A percentile compares a stretch with the other conserved stretches of the same genome.
phyloP scores from a whole-genome alignment of 129 eudicot species.

The Saposhnikovia divaricata region DNA sequence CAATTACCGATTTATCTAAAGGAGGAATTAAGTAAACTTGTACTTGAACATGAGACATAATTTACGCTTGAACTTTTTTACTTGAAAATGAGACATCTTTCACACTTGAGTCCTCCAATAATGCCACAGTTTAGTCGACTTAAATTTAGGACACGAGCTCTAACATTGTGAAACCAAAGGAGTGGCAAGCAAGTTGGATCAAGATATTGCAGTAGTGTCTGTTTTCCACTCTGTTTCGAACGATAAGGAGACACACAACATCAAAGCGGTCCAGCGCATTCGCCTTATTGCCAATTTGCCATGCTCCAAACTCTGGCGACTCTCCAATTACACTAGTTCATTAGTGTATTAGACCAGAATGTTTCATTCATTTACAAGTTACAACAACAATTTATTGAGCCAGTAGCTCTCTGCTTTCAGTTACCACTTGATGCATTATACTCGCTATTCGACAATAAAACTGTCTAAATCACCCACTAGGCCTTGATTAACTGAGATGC shows the following conservation, averaged over 20 bases:
- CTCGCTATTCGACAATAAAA: neutral
- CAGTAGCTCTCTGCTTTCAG: neutral
- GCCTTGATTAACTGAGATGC: neutral
- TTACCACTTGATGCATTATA: neutral
- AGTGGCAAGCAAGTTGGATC: neutral
- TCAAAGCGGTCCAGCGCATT: slow-evolving; percentile 1
- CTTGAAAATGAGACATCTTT: neutral
- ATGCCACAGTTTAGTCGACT: neutral
- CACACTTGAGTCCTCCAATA: no score
- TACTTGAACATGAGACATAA: no score
- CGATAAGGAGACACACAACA: neutral
- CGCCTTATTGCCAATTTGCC: neutral
- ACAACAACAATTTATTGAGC: neutral
- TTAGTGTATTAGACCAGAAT: neutral
- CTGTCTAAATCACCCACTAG: neutral
- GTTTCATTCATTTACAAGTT: neutral
- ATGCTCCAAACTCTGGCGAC: neutral
- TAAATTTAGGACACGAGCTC: neutral
- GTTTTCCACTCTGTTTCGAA: slow-evolving; percentile 2
- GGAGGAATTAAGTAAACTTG: no score
- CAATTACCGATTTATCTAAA: no score
- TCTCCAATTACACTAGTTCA: neutral
- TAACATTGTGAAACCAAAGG: neutral
- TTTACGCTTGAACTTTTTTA: neutral
- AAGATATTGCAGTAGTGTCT: neutral